A percentile compares a stretch with the other conserved stretches of the same genome.
Evolutionary conservation across 106 monocot genomes (phyloP).

Genomic region (Gastrodia elata): DNA sequence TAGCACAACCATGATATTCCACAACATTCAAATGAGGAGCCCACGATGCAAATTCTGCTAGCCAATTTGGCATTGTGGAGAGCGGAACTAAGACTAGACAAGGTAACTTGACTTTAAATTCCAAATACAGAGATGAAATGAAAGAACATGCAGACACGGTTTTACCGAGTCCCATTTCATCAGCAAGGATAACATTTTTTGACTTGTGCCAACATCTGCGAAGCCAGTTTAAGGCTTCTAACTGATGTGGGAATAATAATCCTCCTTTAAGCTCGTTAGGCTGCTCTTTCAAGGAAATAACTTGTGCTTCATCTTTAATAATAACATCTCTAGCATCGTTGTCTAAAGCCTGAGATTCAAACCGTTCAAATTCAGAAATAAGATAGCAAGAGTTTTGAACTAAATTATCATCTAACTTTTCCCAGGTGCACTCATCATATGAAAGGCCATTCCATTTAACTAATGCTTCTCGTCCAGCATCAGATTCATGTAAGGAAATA

Average conservation of each 20-base stretch:
- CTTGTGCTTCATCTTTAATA: slow-evolving; percentile 30
- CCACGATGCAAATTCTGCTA: slow-evolving; percentile 90
- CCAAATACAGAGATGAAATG: slow-evolving; percentile 71
- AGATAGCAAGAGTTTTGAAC: slow-evolving; percentile 41
- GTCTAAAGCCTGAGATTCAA: slow-evolving; percentile 50
- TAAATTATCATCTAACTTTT: slow-evolving; percentile 70
- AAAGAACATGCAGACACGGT: slow-evolving; percentile 95
- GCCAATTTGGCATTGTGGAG: slow-evolving; percentile 97
- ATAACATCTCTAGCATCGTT: slow-evolving; percentile 30
- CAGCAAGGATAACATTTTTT: slow-evolving; percentile 97
- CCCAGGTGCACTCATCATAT: slow-evolving; percentile 99
- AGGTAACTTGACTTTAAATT: slow-evolving; percentile 73
- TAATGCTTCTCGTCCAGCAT: slow-evolving; percentile 57
- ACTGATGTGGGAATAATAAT: slow-evolving; percentile 84
- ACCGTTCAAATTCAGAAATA: slow-evolving; percentile 42
- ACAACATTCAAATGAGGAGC: slow-evolving; percentile 93
- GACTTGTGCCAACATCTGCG: slow-evolving; percentile 84
- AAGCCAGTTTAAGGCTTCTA: slow-evolving; percentile 94
- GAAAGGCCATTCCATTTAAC: slow-evolving; percentile 80
- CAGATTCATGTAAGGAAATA: slow-evolving; percentile 44
- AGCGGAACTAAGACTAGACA: slow-evolving; percentile 87
- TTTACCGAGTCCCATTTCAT: slow-evolving; percentile 98
- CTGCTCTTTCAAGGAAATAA: slow-evolving; percentile 52
- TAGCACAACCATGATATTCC: slow-evolving; percentile 93
- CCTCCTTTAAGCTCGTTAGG: slow-evolving; percentile 88